Evolutionary conservation across 345 rosid genomes (phyloP), one percentile per base, ranked within the genome.

Genomic region (Punica granatum): DNA sequence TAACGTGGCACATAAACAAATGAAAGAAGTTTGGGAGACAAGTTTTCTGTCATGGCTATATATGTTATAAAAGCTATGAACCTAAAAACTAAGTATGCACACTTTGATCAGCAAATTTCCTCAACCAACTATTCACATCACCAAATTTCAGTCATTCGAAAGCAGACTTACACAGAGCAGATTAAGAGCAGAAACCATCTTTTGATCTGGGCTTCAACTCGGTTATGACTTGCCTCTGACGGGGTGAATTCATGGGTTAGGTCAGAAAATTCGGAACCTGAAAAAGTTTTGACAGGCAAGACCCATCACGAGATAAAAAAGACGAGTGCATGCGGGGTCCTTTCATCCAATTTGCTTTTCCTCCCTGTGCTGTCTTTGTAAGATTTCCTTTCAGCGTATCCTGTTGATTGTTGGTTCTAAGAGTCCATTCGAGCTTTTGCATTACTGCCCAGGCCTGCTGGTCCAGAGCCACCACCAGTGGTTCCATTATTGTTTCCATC

Each of bases 11-110:
- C n/a, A n/a, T n/a, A n/a, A n/a, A n/a, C 53, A 68, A 41, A 78
- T 42, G 81, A 86, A 69, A 88, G 72, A 68, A 49, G 48, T 43
- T 11, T 2, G 11, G 14, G 1, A 15, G 16, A 43, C 11, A 43
- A 3, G 15, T 11, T 3, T 9, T 14, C 48, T 43, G 48, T 43
- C 48, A 14, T 14, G 48, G 4, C 48, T 43, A 43, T n/a, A 10
- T 51, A 9, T 51, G 6, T 51, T n/a, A 51, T 51, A 21, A 8
- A 51, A 51, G 58, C 58, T 30, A 3, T 28, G 18, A 28, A 16
- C 34, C 33, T 56, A n/a, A 30, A 19, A 56, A 14, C 32, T 13
- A 26, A 56, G 49, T 56, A 56, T 56, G 61, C 61, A 56, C 61
- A 56, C 28, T 56, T 70, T 31, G 51, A 49, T 66, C 67, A 51